phyloP scores from a whole-genome alignment of 148 eudicot species.

The Mesembryanthemum crystallinum region DNA sequence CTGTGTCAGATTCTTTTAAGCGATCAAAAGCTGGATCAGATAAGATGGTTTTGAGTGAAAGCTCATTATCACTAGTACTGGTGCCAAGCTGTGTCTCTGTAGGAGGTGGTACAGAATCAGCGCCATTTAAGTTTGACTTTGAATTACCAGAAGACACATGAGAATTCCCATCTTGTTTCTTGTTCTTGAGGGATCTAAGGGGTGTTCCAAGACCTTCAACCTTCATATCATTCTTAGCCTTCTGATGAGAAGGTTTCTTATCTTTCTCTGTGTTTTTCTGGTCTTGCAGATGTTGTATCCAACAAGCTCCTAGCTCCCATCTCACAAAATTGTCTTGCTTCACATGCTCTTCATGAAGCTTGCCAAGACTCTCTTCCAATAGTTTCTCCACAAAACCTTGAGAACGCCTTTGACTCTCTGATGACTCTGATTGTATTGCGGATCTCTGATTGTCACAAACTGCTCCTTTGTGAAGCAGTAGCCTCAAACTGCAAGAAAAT shows the following conservation, averaged over 20 bases:
- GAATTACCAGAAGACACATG: conserved; percentile 38
- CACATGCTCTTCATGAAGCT: conserved; percentile 68
- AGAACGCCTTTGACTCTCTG: conserved; percentile 51
- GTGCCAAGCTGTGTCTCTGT: conserved; percentile 38
- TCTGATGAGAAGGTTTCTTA: conserved; percentile 65
- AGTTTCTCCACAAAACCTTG: conserved; percentile 64
- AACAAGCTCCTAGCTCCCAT: conserved; percentile 99
- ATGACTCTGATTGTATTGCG: conserved; percentile 29
- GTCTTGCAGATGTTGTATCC: conserved; percentile 99
- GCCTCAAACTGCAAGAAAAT: conserved; percentile 68
- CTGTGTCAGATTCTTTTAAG: conserved; percentile 82
- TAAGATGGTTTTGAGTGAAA: conserved; percentile 57
- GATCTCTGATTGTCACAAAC: conserved; percentile 46
- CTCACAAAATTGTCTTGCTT: conserved; percentile 60
- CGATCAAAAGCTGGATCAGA: conserved; percentile 85
- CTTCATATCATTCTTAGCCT: conserved; percentile 81
- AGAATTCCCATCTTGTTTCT: conserved; percentile 55
- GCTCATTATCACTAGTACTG: conserved; percentile 49
- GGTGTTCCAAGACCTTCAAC: conserved; percentile 97
- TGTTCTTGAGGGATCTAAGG: conserved; percentile 83
- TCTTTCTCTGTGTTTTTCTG: conserved; percentile 84
- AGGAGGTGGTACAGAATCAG: conserved; percentile 33
- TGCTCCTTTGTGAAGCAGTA: conserved; percentile 76
- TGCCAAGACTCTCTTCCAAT: conserved; percentile 65
- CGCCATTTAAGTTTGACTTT: conserved; percentile 36